phyloP scores from a whole-genome alignment of 495 filamentous ascomycete species.

The Cladorrhinum samala region DNA sequence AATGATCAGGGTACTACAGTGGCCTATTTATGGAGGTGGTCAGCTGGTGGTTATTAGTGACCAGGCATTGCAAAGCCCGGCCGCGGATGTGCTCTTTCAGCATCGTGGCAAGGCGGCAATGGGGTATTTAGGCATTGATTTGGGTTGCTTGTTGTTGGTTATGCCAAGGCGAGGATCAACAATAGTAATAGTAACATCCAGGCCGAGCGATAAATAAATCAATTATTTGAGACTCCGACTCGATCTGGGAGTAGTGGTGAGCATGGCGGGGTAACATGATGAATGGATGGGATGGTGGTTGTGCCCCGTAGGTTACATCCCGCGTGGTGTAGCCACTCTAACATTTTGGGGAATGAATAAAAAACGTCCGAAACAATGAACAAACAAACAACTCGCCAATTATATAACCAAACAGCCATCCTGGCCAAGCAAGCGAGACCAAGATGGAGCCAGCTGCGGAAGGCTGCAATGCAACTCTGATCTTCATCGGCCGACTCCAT shows the following conservation, averaged over 20 bases:
- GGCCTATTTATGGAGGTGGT: not conserved
- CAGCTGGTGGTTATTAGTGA: not conserved
- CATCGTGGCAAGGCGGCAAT: not conserved
- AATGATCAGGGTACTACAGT: not conserved
- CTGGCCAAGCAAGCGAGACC: not conserved
- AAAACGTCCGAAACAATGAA: not conserved
- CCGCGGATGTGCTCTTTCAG: not conserved
- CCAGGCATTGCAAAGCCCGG: not conserved
- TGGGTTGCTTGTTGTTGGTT: slow-evolving; percentile 1
- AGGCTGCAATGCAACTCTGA: slow-evolving; percentile 1
- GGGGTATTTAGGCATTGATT: not conserved
- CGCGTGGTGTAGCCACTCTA: not conserved
- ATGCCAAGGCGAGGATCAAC: slow-evolving; percentile 1
- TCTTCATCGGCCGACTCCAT: slow-evolving; percentile 6
- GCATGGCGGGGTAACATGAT: too few relatives aligned
- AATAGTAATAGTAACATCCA: not conserved
- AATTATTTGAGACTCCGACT: too few relatives aligned
- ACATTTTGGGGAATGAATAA: slow-evolving; percentile 3
- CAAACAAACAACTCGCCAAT: too few relatives aligned
- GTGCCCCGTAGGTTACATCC: not conserved
- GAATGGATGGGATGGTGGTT: not conserved
- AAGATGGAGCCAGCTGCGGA: not conserved
- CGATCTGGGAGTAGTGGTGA: not conserved
- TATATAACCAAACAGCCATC: too few relatives aligned
- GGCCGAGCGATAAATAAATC: not conserved